Base-by-base conservation (phyloP, 2,329 filamentous ascomycete species). In the Monosporascus sp. region DNA sequence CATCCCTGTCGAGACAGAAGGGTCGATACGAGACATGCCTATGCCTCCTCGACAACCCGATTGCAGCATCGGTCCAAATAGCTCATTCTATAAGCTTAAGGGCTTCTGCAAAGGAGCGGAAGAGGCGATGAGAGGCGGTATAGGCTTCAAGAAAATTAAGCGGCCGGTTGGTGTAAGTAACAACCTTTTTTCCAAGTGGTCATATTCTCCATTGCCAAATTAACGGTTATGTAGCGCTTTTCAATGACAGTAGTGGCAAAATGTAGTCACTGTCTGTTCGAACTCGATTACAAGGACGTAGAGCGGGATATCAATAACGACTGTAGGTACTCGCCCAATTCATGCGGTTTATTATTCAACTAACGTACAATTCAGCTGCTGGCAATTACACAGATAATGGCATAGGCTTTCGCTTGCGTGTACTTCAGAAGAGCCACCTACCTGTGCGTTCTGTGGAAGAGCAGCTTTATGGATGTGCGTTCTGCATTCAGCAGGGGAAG, bases 91-190 rank as follows among this genome's bases (percentile, higher is more conserved):
- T 48, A 66, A 74, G 9, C 68, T 77, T 38, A 81, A 79, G 51
- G 79, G 79, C 1, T 81, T 83, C 58, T 83, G 80, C 44, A 72
- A 76, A 20, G 80, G 80, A 1, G 80, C 80, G 6, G 74, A 74
- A 47, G 77, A 79, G 17, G 73, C 77, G 1, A 64, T 75, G 27
- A 68, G 70, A 37, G 80, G 80, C 1, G 74, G 73, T 2, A 63
- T 73, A 3, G 79, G 79, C 6, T 72, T 82, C 47, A 78, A 74
- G 60, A 78, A 74, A 58, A 72, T 75, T 3, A 76, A 75, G 60
- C 76, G 78, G 54, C 72, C 77, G 31, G 75, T 79, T 52, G 62
- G 73, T 58, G 61, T 64, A 63, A 62, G 66, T 66, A 18, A 48
- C 4, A 20, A 11, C 49, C 22, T 20, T 14, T 6, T 34, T 41